Evolutionary conservation across 2,329 filamentous ascomycete species (phyloP).

Genomic region (Penicillium sp.): DNA sequence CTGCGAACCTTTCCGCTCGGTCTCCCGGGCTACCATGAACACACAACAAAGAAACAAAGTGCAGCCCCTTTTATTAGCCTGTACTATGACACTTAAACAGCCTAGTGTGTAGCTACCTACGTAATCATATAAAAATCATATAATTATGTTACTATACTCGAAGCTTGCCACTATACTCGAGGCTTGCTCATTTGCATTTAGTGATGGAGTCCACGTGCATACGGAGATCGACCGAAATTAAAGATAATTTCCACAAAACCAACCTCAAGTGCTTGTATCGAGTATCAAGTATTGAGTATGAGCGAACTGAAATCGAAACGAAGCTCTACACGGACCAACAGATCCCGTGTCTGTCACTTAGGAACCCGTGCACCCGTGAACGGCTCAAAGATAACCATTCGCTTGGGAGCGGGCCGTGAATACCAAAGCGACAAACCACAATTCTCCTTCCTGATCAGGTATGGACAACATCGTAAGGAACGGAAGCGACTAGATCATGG

Average conservation of each 20-base stretch:
- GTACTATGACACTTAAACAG: not conserved
- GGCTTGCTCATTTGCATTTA: not conserved
- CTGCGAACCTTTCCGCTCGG: not conserved
- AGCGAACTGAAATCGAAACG: not conserved
- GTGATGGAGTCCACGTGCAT: not conserved
- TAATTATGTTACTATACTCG: not conserved
- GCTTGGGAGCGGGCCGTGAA: not conserved
- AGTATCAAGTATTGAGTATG: not conserved
- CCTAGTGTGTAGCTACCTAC: not conserved
- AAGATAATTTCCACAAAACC: not conserved
- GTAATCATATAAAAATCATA: too few species aligned
- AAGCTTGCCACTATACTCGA: not conserved
- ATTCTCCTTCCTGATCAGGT: constrained; percentile 1
- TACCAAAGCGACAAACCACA: not conserved
- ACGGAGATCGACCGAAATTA: not conserved
- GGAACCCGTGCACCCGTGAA: not conserved
- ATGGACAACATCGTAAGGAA: not conserved
- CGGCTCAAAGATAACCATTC: not conserved
- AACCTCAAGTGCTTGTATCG: not conserved
- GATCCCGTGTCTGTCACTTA: constrained; percentile 40
- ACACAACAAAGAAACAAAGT: not conserved
- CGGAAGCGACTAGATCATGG: not conserved
- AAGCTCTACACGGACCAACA: constrained; percentile 50
- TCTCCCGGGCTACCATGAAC: not conserved
- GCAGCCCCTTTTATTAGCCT: not conserved